Base-by-base conservation (phyloP, 2,329 filamentous ascomycete species). In the Xylariales sp. region DNA sequence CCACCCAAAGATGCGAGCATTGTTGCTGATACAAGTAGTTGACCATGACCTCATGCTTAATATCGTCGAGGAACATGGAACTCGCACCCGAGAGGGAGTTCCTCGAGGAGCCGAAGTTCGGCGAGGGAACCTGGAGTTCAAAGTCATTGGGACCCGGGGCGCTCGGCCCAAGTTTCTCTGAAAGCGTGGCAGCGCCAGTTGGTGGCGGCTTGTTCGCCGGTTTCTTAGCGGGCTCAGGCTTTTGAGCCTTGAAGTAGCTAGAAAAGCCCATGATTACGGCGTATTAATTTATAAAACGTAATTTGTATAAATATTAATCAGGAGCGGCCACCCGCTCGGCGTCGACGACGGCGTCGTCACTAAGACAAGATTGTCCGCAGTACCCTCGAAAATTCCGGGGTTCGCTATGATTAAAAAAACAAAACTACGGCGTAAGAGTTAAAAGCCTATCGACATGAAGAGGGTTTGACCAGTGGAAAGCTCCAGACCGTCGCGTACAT, bases 11-110 rank as follows among this genome's bases (percentile, higher is more conserved):
- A 69, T 89, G 87, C 12, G 87, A 86, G 75, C 90, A 93, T 80
- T 93, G 91, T 77, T 94, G 91, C 78, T 94, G 91, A 79, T 93
- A 93, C 32, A 94, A 83, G 77, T 93, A 93, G 80, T 92, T 93
- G 68, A 92, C 91, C 91, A 94, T 94, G 68, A 94, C 90, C 78
- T 94, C 91, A 75, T 93, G 90, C 79, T 91, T 92, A 79, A 93
- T 91, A 69, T 92, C 90, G 67, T 92, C 90, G 10, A 91, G 79
- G 67, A 90, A 85, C 64, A 85, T 80, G 46, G 86, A 87, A 75
- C 84, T 88, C 55, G 79, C 79, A 30, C 58, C 62, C 1, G 84
- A 85, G 39, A 86, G 76, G 0, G 87, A 90, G 71, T 83, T 82
- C 57, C 85, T 84, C 18, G 86, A 83, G 14, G 85, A 86, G 71